phyloP scores from a whole-genome alignment of 495 filamentous ascomycete species.

The Pyrenopolyporus hunteri region DNA sequence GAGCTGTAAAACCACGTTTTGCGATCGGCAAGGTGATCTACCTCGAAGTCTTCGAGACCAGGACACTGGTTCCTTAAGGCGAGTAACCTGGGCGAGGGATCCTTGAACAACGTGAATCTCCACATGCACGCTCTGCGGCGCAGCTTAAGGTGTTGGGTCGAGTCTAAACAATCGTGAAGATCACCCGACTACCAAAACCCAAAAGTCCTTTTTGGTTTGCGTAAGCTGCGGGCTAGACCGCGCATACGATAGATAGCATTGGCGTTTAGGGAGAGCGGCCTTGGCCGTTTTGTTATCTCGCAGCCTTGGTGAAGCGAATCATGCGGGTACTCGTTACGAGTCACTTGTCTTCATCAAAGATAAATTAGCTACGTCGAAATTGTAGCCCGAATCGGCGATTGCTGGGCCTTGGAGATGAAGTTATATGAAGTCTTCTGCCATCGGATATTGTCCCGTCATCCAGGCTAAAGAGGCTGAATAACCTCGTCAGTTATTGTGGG shows the following conservation, averaged over 20 bases:
- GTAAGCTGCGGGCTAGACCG: neutral
- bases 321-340: conserved; percentile 24
- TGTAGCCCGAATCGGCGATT: conserved; percentile 17
- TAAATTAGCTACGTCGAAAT: conserved; percentile 23
- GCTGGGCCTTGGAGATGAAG: conserved; percentile 38
- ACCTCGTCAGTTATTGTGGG: conserved; percentile 31
- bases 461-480: conserved; percentile 44
- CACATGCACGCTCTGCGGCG: neutral
- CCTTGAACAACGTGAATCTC: conserved; percentile 7
- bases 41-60: conserved; percentile 1
- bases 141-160: conserved; percentile 8
- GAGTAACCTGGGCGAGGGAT: conserved; percentile 9
- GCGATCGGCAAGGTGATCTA: conserved; percentile 3
- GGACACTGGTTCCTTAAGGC: neutral
- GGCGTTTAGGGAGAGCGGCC: conserved; percentile 10
- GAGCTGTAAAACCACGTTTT: neutral
- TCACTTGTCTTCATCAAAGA: conserved; percentile 31
- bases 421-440: conserved; percentile 39
- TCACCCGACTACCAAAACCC: neutral
- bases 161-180: conserved; percentile 4
- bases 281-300: conserved; percentile 29
- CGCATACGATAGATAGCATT: conserved; percentile 1
- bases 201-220: neutral
- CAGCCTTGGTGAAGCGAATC: conserved; percentile 11
- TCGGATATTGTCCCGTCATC: conserved; percentile 38